Conservation (phyloP, 148 eudicot species). For the Arctostaphylos glauca region DNA sequence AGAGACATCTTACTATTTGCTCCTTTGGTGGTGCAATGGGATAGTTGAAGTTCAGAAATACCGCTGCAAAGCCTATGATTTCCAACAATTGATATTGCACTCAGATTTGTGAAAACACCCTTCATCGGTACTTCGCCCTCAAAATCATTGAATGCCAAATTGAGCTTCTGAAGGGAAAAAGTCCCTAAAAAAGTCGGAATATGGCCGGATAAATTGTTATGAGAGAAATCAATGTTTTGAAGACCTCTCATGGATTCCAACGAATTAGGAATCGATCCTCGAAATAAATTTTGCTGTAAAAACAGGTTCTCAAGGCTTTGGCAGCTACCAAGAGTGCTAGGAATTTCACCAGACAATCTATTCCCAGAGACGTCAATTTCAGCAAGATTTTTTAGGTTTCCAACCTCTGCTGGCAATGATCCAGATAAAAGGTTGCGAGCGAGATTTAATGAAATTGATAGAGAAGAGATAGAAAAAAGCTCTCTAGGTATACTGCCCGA, state of each 20-base stretch:
- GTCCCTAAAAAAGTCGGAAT: neutral
- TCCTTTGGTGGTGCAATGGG: neutral
- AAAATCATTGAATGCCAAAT: conserved; percentile 14
- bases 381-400: neutral
- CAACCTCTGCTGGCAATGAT: neutral
- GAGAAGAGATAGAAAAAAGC: neutral
- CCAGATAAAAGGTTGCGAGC: conserved; percentile 5
- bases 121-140: conserved; percentile 15
- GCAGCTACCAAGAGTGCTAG: conserved; percentile 5
- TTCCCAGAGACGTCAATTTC: neutral
- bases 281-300: neutral
- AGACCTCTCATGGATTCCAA: conserved; percentile 1
- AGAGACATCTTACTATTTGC: neutral
- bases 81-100: conserved; percentile 5
- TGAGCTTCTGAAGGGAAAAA: neutral
- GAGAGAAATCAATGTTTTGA: conserved; percentile 11
- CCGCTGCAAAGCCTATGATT: conserved; percentile 18
- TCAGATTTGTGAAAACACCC: conserved; percentile 16
- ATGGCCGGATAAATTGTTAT: conserved; percentile 18
- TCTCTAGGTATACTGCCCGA: conserved; percentile 12
- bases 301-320: neutral
- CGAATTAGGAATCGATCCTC: conserved; percentile 5
- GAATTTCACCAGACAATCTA: conserved; percentile 4
- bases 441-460: conserved; percentile 10
- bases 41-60: neutral